Evolutionary conservation across 2,329 filamentous ascomycete species (phyloP).

Genomic region (Scleromitrula shiraiana): DNA sequence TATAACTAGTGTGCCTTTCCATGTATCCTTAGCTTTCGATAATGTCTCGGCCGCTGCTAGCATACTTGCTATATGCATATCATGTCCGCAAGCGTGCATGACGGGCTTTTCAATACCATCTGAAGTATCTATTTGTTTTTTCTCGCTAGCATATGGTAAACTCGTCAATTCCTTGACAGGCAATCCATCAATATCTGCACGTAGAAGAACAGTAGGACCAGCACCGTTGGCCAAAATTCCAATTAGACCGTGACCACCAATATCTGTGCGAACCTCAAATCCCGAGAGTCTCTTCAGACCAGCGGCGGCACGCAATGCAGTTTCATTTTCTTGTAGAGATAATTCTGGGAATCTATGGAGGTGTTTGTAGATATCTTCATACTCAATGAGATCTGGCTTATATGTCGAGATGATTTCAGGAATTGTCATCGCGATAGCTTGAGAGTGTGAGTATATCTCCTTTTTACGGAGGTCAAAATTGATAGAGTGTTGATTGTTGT

Average conservation of each 20-base stretch:
- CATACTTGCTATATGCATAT: conserved; percentile 54
- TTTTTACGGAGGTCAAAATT: too few species aligned
- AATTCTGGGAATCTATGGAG: too few species aligned
- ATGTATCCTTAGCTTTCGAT: conserved; percentile 35
- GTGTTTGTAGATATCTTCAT: too few species aligned
- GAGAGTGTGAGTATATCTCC: too few species aligned
- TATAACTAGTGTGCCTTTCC: conserved; percentile 56
- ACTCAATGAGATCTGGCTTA: too few species aligned
- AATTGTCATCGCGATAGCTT: too few species aligned
- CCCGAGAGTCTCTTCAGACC: too few species aligned
- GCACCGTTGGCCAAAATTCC: conserved; percentile 47
- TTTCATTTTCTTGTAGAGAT: too few species aligned
- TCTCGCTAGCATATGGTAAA: conserved; percentile 46
- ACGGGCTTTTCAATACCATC: conserved; percentile 43
- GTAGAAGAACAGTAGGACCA: conserved; percentile 47
- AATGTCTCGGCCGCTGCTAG: conserved; percentile 48
- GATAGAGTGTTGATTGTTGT: too few species aligned
- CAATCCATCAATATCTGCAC: conserved; percentile 55
- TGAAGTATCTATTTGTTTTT: conserved; percentile 28
- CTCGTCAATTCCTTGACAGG: conserved; percentile 49
- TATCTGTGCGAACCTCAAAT: conserved; percentile 41
- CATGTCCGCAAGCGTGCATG: conserved; percentile 64
- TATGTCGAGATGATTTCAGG: too few species aligned
- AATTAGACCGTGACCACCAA: conserved; percentile 48
- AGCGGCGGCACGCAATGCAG: too few species aligned